Conservation (phyloP, 2,329 filamentous ascomycete genomes). For the Tolypocladium amazonense region DNA sequence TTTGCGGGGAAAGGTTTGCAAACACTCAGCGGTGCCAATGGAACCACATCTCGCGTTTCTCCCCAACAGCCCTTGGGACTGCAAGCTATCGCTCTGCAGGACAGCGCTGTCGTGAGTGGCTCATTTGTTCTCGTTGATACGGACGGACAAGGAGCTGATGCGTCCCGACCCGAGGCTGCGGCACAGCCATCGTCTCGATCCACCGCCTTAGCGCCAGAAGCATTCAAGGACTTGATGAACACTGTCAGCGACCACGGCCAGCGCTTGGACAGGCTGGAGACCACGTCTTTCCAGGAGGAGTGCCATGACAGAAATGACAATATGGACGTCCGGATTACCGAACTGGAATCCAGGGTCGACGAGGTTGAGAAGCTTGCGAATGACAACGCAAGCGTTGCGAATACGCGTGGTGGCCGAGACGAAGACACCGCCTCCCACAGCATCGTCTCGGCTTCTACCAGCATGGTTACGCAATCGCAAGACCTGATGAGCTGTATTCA, state of each 20-base stretch:
- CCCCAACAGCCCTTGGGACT: slow-evolving; percentile 17
- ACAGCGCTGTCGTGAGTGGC: slow-evolving; percentile 7
- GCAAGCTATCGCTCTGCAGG: slow-evolving; percentile 4
- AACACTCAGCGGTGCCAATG: slow-evolving; percentile 32
- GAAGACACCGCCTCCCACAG: slow-evolving; percentile 35
- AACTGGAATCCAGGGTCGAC: slow-evolving; percentile 54
- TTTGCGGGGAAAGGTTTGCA: slow-evolving; percentile 46
- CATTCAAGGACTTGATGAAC: slow-evolving; percentile 35
- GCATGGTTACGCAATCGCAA: slow-evolving; percentile 27
- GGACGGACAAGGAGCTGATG: slow-evolving; percentile 3
- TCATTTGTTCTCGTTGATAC: slow-evolving; percentile 14
- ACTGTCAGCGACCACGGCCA: slow-evolving; percentile 50
- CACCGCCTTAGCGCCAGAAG: slow-evolving; percentile 17
- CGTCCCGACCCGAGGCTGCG: slow-evolving; percentile 9
- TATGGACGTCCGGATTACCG: slow-evolving; percentile 55
- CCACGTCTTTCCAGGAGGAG: slow-evolving; percentile 60
- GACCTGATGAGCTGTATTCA: slow-evolving; percentile 41
- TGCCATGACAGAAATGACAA: slow-evolving; percentile 58
- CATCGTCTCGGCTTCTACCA: slow-evolving; percentile 35
- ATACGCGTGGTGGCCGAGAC: slow-evolving; percentile 21
- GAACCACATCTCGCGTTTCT: slow-evolving; percentile 18
- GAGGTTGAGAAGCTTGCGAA: slow-evolving; percentile 46
- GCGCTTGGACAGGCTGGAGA: slow-evolving; percentile 60
- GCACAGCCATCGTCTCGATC: slow-evolving; percentile 17
- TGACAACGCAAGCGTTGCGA: slow-evolving; percentile 32